Evolutionary conservation across 306 rosid genomes (phyloP).

Genomic region (Acacia acuminata): DNA sequence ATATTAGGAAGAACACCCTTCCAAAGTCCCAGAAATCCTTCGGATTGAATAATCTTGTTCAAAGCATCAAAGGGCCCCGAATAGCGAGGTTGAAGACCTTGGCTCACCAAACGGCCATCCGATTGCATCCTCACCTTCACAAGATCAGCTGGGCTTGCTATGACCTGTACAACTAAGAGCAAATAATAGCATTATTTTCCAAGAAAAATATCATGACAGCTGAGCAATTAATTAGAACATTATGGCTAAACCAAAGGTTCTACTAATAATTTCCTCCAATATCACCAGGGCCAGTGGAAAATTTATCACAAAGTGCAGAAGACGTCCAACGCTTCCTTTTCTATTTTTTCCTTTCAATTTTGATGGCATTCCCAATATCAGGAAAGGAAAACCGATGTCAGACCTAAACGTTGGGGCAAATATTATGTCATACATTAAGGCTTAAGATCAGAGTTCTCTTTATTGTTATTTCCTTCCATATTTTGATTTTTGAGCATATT

Average conservation of each 20-base stretch:
- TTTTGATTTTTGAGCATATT: not conserved
- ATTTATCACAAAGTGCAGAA: not conserved
- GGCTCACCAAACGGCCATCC: slow-evolving; percentile 64
- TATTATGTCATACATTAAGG: not conserved
- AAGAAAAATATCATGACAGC: slow-evolving; percentile 1
- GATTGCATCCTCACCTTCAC: slow-evolving; percentile 97
- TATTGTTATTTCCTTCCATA: not conserved
- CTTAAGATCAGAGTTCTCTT: not conserved
- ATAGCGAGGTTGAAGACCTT: slow-evolving; percentile 72
- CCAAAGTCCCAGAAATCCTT: slow-evolving; percentile 82
- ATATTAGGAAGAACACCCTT: slow-evolving; percentile 83
- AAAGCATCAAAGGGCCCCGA: slow-evolving; percentile 74
- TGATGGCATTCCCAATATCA: not conserved
- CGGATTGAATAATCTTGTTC: slow-evolving; percentile 58
- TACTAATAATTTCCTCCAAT: not conserved
- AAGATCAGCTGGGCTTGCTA: slow-evolving; percentile 97
- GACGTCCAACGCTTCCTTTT: not conserved
- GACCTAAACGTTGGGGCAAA: not conserved
- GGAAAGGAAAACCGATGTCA: not conserved
- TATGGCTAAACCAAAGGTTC: slow-evolving; percentile 9
- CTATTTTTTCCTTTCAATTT: not conserved
- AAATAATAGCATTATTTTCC: slow-evolving; percentile 36
- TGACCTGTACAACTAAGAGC: slow-evolving; percentile 57
- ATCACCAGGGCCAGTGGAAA: not conserved
- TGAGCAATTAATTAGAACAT: not conserved